Percentiles rank a stretch among this genome's conserved stretches.
These are phyloP conservation scores for Udeniomyces megalosporus DNA, from an alignment of 768 basidiomycete genomes.

Conservation along the genomic window DNA sequence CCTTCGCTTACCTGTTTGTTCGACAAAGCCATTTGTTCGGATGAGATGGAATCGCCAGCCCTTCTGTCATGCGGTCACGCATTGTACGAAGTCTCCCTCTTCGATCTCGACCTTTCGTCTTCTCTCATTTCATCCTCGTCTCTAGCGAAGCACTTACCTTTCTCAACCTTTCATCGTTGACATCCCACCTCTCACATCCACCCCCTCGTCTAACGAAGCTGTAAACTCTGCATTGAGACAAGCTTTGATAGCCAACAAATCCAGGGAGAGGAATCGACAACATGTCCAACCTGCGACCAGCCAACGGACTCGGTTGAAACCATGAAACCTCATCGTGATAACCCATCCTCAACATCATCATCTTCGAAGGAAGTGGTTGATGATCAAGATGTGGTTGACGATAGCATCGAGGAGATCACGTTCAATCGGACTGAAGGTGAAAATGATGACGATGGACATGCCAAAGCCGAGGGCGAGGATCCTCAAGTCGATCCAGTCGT, in stretches of 20 bases:
- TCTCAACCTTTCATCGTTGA: no score
- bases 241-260: conserved; percentile 54
- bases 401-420: conserved; percentile 15
- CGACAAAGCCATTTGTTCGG: neutral
- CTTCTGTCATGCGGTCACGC: conserved; percentile 40
- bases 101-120: no score
- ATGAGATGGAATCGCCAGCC: conserved; percentile 44
- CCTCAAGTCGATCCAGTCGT: neutral
- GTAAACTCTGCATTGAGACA: conserved; percentile 75
- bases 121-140: neutral
- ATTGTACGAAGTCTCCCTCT: neutral
- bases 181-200: conserved; percentile 24
- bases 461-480: conserved; percentile 14
- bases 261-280: conserved; percentile 47
- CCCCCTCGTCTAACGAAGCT: conserved; percentile 38
- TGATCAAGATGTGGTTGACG: neutral
- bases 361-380: neutral
- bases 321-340: no score
- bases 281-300: conserved; percentile 56
- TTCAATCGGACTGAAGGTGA: no score
- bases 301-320: no score
- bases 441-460: no score
- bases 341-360: no score
- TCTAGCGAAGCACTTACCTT: no score
- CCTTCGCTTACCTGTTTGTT: neutral